Evolutionary conservation across 257 asterid species (phyloP).

Genomic region (Cinchona pubescens): DNA sequence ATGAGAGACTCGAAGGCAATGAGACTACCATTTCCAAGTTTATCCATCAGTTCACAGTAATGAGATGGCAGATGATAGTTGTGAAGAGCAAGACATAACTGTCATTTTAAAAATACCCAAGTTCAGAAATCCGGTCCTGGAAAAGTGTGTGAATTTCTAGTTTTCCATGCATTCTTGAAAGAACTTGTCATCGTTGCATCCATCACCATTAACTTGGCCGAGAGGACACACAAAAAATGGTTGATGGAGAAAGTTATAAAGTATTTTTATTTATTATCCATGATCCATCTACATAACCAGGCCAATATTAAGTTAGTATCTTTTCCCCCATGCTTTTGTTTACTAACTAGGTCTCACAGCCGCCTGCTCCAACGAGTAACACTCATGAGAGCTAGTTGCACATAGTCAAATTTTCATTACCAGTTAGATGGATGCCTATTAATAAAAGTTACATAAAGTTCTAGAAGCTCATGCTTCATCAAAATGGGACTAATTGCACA

Average conservation of each 20-base stretch:
- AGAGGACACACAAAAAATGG: not conserved
- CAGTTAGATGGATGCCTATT: no score
- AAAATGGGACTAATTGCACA: no score
- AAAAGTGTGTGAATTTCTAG: not conserved
- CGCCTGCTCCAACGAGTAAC: not conserved
- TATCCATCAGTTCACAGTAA: not conserved
- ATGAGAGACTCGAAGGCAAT: not conserved
- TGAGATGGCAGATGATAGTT: not conserved
- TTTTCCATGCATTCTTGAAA: not conserved
- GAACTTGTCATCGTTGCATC: not conserved
- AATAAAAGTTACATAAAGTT: no score
- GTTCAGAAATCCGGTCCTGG: not conserved
- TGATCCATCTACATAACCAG: not conserved
- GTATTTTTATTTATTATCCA: no score
- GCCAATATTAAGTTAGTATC: not conserved
- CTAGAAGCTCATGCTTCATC: no score
- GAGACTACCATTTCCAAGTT: not conserved
- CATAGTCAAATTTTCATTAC: no score
- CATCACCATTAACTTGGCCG: not conserved
- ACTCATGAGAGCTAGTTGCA: no score
- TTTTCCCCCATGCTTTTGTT: not conserved
- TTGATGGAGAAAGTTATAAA: not conserved
- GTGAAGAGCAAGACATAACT: not conserved
- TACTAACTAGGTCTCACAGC: not conserved
- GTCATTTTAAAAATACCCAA: not conserved